Conservation (phyloP, 1,284 basidiomycete species). For the Cystobasidium sp. region DNA sequence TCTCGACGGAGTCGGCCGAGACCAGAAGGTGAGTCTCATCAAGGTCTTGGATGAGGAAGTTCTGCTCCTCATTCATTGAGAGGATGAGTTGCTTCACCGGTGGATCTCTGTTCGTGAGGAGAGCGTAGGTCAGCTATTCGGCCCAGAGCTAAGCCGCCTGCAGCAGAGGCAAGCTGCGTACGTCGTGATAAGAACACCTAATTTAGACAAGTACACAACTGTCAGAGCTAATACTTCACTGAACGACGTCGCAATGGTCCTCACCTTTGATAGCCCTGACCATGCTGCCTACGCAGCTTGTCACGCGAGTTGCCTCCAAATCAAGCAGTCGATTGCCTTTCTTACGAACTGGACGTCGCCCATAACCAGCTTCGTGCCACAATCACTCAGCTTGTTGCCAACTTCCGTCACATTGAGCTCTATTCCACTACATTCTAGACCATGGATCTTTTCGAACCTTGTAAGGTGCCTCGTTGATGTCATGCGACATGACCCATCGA, state of each 20-base stretch:
- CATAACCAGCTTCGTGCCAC: background rate
- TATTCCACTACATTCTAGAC: background rate
- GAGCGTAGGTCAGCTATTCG: background rate
- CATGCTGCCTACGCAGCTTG: conserved; percentile 18
- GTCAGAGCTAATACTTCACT: background rate
- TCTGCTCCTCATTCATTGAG: conserved; percentile 69
- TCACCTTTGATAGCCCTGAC: conserved; percentile 44
- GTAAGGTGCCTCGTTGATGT: background rate
- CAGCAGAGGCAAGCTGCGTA: background rate
- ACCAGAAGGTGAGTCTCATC: conserved; percentile 83
- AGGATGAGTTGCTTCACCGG: conserved; percentile 88
- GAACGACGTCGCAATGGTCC: background rate
- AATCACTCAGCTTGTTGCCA: background rate
- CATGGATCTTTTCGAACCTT: conserved; percentile 43
- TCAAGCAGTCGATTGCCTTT: conserved; percentile 1
- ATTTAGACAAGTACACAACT: background rate
- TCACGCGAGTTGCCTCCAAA: background rate
- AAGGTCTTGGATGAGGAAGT: conserved; percentile 82
- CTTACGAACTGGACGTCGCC: background rate
- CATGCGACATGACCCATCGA: background rate
- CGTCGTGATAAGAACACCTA: conserved; percentile 43
- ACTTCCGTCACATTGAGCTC: background rate
- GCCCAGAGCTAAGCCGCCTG: background rate
- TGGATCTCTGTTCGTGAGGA: conserved; percentile 66
- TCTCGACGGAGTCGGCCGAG: conserved; percentile 76